Conservation (phyloP, 306 rosid species). For the Amphicarpaea edgeworthii region DNA sequence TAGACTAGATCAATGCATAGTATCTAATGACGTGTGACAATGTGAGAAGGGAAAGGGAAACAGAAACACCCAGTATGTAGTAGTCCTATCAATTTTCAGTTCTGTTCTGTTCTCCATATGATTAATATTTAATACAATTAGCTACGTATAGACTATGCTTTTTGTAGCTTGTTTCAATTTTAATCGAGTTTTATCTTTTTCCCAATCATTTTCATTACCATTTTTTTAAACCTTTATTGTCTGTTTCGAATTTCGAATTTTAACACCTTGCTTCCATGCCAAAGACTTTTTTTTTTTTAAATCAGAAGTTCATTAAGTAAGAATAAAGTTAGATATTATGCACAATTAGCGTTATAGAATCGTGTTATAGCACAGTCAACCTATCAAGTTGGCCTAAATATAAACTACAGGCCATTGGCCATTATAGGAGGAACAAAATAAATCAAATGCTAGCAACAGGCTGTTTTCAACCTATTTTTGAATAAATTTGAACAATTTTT, state of each 20-base stretch:
- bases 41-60: background rate
- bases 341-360: background rate
- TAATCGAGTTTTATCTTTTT: background rate
- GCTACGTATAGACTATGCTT: conserved; percentile 28
- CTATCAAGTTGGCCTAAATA: background rate
- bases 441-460: background rate
- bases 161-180: conserved; percentile 1
- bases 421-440: background rate
- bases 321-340: background rate
- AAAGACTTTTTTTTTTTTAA: background rate
- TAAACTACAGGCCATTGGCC: background rate
- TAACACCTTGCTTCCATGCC: conserved; percentile 4
- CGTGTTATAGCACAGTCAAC: background rate
- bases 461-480: background rate
- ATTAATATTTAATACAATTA: conserved; percentile 40
- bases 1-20: conserved; percentile 5
- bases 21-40: conserved; percentile 23
- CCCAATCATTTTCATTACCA: background rate
- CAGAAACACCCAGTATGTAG: conserved; percentile 21
- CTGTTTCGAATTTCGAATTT: background rate
- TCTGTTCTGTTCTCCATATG: conserved; percentile 23
- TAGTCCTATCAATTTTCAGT: conserved; percentile 19
- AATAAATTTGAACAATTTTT: no score
- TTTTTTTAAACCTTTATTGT: background rate
- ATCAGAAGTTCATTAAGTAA: background rate